These are phyloP conservation scores for Backusella circina DNA, from an alignment of 192 early-diverging fungal species.

Conservation along the genomic window DNA sequence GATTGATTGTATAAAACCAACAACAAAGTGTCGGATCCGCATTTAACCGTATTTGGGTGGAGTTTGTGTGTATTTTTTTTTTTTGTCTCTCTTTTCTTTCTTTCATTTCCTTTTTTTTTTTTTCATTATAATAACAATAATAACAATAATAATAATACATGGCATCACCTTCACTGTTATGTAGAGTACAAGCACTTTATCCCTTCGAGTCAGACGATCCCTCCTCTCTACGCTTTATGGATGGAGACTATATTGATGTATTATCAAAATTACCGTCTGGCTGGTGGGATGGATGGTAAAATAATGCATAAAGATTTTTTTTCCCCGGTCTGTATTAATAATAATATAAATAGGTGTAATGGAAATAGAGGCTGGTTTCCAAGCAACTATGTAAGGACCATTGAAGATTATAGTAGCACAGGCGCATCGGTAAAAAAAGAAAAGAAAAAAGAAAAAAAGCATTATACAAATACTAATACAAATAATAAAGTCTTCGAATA, in stretches of 20 bases:
- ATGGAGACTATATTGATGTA: conserved; percentile 89
- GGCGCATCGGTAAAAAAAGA: neutral
- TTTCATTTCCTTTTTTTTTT: neutral
- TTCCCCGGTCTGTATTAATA: neutral
- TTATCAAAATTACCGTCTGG: conserved; percentile 85
- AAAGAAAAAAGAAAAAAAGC: neutral
- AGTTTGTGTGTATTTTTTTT: neutral
- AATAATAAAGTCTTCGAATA: neutral
- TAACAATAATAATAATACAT: neutral
- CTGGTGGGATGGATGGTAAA: conserved; percentile 94
- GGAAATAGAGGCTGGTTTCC: conserved; percentile 88
- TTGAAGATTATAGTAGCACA: conserved; percentile 33
- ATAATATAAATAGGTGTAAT: conserved; percentile 40
- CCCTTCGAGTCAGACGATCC: conserved; percentile 79
- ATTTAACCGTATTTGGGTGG: neutral
- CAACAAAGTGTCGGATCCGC: neutral
- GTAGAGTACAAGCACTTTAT: conserved; percentile 71
- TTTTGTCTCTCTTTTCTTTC: neutral
- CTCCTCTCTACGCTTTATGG: conserved; percentile 75
- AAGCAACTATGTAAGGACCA: conserved; percentile 73
- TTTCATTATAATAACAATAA: neutral
- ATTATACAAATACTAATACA: neutral
- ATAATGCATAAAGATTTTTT: no score
- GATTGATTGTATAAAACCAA: neutral
- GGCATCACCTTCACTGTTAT: conserved; percentile 15